Percentiles rank a stretch among this genome's conserved stretches.
These are phyloP conservation scores for Hypericum perforatum DNA, from an alignment of 345 rosid species.

Conservation along the genomic window DNA sequence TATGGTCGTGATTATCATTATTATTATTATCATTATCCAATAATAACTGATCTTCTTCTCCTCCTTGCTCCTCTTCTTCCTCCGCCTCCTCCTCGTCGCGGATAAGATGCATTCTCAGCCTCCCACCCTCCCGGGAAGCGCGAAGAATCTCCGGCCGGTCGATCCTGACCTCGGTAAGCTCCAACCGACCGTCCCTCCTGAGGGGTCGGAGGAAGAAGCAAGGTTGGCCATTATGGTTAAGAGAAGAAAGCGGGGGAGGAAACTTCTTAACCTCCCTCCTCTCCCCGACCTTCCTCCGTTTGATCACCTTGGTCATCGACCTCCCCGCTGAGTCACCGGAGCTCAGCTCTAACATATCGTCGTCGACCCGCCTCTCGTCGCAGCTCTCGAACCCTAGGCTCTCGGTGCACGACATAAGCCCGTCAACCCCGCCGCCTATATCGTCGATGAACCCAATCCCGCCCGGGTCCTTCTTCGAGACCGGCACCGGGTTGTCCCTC, in stretches of 20 bases:
- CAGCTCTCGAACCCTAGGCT: slow-evolving; percentile 83
- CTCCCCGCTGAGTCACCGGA: slow-evolving; percentile 4
- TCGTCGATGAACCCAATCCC: slow-evolving; percentile 37
- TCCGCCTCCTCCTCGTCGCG: slow-evolving; percentile 3
- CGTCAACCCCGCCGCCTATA: slow-evolving; percentile 37
- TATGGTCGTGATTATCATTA: slow-evolving; percentile 8
- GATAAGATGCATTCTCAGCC: slow-evolving; percentile 53
- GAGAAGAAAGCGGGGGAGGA: slow-evolving; percentile 60
- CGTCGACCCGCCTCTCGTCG: slow-evolving; percentile 40
- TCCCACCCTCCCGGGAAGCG: slow-evolving; percentile 46
- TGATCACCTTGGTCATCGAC: slow-evolving; percentile 8
- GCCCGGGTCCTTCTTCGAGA: slow-evolving; percentile 24
- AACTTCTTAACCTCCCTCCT: slow-evolving; percentile 26
- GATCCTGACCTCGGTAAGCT: slow-evolving; percentile 48
- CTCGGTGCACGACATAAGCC: slow-evolving; percentile 73
- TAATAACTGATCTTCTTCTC: not conserved
- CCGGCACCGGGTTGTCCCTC: not conserved
- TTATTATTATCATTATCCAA: not conserved
- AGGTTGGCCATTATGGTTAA: slow-evolving; percentile 48
- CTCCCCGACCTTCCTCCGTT: slow-evolving; percentile 17
- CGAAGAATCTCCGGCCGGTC: slow-evolving; percentile 49
- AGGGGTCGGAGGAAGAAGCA: slow-evolving; percentile 48
- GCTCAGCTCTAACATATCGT: slow-evolving; percentile 6
- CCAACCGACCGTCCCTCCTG: slow-evolving; percentile 65
- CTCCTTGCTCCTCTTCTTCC: not conserved